Evolutionary conservation across 23 red algal genomes (phyloP).

Genomic region (Gracilaria caudata): DNA sequence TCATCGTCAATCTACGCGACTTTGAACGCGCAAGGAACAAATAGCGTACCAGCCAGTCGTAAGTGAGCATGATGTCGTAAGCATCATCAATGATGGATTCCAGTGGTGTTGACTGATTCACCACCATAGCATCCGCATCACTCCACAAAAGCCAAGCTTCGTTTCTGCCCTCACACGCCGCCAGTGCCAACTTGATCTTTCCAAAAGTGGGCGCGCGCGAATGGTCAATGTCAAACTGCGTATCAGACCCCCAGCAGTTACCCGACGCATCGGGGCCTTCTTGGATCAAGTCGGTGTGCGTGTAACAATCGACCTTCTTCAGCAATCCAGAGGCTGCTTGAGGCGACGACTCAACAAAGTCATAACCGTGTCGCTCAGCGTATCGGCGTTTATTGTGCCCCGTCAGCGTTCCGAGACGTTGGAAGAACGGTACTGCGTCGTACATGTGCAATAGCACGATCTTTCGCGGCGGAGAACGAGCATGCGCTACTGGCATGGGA

Average conservation of each 20-base stretch:
- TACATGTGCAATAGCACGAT: slow-evolving; percentile 86
- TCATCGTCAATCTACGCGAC: neutral
- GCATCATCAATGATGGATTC: slow-evolving; percentile 85
- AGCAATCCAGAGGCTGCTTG: slow-evolving; percentile 52
- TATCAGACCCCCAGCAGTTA: slow-evolving; percentile 40
- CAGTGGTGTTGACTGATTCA: slow-evolving; percentile 79
- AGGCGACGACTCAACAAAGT: slow-evolving; percentile 66
- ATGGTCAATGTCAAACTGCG: slow-evolving; percentile 71
- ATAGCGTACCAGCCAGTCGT: slow-evolving; percentile 80
- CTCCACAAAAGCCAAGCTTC: slow-evolving; percentile 87
- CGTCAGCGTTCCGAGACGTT: slow-evolving; percentile 69
- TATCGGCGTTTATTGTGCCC: slow-evolving; percentile 76
- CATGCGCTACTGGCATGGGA: neutral
- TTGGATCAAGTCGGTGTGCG: neutral
- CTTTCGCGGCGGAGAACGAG: neutral
- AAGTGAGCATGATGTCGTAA: slow-evolving; percentile 77
- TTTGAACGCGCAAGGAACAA: neutral
- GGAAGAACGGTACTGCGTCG: slow-evolving; percentile 76
- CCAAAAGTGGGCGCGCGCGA: slow-evolving; percentile 81
- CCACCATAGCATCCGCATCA: slow-evolving; percentile 89
- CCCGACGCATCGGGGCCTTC: slow-evolving; percentile 18
- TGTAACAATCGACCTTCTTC: slow-evolving; percentile 49
- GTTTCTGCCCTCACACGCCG: slow-evolving; percentile 72
- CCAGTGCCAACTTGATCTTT: slow-evolving; percentile 75
- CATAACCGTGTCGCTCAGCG: slow-evolving; percentile 73